Base-by-base conservation (phyloP, 495 filamentous ascomycete genomes). In the Podospora didyma region DNA sequence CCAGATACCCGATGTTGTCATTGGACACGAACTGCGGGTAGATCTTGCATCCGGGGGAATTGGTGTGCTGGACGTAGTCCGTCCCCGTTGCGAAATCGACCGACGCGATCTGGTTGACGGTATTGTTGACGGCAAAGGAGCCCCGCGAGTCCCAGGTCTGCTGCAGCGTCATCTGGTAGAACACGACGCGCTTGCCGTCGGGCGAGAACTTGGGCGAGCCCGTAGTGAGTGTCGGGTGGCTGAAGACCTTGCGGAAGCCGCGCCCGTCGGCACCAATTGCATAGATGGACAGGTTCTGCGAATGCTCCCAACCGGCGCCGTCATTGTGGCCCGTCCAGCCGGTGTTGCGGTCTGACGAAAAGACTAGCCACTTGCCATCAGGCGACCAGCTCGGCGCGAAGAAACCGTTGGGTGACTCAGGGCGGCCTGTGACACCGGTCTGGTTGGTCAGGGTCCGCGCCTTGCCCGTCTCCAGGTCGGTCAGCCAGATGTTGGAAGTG, bases 81-180 rank as follows among this genome's bases (percentile, higher is more conserved):
- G 17, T 22, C 19, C 45, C 45, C 6, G 45, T 47, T 14, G 11
- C 19, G 19, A 47, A 47, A 20, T 47, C 45, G 6, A 47, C 45
- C 2, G 45, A 47, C 2, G 20, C 45, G 21, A 47, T 47, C 19
- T 47, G 45, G 45, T 47, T 47, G 17, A 5, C 20, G 17, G 20
- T 47, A 7, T 22, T 22, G 12, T 19, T 22, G 19, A 47, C 45
- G 19, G 19, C 17, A 22, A 47, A 47, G 41, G 41, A 45, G 4
- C 17, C 17, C 4, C 45, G 45, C 2, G 45, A 20, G 45, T 47
- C 21, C 45, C 45, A 47, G 1, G 45, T 47, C 19, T 47, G 19
- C 20, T 47, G 45, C 20, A 47, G 45, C 45, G 45, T 47, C 45
- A 47, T 47, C 45, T 47, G 45, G 45, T 47, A 47, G 45, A 47